Evolutionary conservation across 805 yeast genomes (phyloP).

Genomic region (Hanseniaspora guilliermondii): DNA sequence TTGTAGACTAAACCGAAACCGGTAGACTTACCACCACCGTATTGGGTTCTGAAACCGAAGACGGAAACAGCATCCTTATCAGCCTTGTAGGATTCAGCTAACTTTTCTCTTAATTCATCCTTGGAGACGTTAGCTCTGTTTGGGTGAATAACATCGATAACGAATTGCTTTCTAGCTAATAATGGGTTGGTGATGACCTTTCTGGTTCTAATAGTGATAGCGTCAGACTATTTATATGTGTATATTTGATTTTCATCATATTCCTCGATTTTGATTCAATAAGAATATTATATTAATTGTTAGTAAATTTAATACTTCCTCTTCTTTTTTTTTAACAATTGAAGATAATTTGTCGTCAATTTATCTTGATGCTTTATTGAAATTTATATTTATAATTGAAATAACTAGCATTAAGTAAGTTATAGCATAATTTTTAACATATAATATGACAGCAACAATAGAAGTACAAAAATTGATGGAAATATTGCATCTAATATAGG

Average conservation of each 20-base stretch:
- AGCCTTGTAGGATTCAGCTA: slow-evolving; percentile 78
- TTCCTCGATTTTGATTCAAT: not conserved
- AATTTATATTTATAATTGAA: too few relatives aligned
- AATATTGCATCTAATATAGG: too few relatives aligned
- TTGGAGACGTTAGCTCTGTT: slow-evolving; percentile 97
- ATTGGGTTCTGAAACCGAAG: slow-evolving; percentile 98
- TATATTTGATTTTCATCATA: not conserved
- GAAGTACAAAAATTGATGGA: too few relatives aligned
- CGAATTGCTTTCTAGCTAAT: slow-evolving; percentile 98
- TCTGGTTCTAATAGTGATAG: slow-evolving; percentile 99
- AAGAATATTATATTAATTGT: not conserved
- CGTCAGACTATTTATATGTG: slow-evolving; percentile 64
- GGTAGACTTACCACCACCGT: slow-evolving; percentile 99
- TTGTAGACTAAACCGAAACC: slow-evolving; percentile 99
- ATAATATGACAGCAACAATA: too few relatives aligned
- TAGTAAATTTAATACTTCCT: not conserved
- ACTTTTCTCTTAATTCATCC: slow-evolving; percentile 95
- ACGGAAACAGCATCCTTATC: slow-evolving; percentile 92
- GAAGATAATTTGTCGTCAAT: too few relatives aligned
- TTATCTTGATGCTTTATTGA: too few relatives aligned
- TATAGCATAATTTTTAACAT: too few relatives aligned
- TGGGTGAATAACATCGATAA: slow-evolving; percentile 98
- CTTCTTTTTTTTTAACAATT: not conserved
- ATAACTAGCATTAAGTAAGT: too few relatives aligned
- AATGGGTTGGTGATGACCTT: slow-evolving; percentile 97